A percentile compares a stretch with the other conserved stretches of the same genome.
Conservation (phyloP, 768 basidiomycete genomes). For the Amanita pallidorosea region DNA sequence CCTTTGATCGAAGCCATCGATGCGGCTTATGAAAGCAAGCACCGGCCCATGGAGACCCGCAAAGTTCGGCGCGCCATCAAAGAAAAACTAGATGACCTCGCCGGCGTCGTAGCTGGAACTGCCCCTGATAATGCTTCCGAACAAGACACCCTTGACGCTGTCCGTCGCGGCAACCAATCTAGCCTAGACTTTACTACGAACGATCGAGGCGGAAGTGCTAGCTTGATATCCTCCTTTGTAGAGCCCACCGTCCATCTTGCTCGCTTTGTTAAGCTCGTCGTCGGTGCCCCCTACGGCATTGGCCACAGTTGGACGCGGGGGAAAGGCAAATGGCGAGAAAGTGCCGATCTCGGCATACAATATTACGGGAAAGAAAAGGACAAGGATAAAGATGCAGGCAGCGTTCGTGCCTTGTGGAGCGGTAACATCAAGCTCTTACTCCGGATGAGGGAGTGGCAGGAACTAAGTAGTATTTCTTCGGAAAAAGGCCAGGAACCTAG, state of each 20-base stretch:
- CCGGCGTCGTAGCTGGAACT: slow-evolving; percentile 19
- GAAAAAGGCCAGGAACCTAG: slow-evolving; percentile 8
- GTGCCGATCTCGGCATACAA: slow-evolving; percentile 8
- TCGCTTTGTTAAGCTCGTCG: slow-evolving; percentile 34
- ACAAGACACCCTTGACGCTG: neutral
- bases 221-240: slow-evolving; percentile 29
- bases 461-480: slow-evolving; percentile 5
- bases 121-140: slow-evolving; percentile 19
- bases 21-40: slow-evolving; percentile 36
- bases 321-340: slow-evolving; percentile 1
- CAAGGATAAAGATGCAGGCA: slow-evolving; percentile 24
- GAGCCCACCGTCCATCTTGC: slow-evolving; percentile 42
- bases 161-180: slow-evolving; percentile 4
- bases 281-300: slow-evolving; percentile 12
- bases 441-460: slow-evolving; percentile 27
- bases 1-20: slow-evolving; percentile 36
- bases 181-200: neutral
- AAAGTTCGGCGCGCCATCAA: slow-evolving; percentile 54
- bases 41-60: slow-evolving; percentile 38
- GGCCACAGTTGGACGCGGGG: neutral
- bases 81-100: slow-evolving; percentile 46
- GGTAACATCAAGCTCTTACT: slow-evolving; percentile 27
- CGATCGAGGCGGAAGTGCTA: slow-evolving; percentile 24
- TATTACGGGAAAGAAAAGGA: slow-evolving; percentile 14
- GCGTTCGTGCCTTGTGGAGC: slow-evolving; percentile 33